Evolutionary conservation across 2,329 filamentous ascomycete species (phyloP).

Genomic region (Tetracladium maxilliforme): DNA sequence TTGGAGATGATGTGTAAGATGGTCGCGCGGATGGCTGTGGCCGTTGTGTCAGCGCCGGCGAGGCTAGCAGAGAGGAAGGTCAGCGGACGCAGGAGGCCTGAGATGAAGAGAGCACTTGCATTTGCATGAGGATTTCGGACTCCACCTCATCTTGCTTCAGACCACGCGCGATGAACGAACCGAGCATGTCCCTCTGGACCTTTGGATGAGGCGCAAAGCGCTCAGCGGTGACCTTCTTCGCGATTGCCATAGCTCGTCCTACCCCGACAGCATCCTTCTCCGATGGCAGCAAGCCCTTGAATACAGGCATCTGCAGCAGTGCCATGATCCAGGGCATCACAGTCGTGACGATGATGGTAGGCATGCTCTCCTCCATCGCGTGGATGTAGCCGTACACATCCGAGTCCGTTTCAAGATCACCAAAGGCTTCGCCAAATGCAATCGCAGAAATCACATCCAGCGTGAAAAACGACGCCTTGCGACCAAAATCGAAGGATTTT

Average conservation of each 20-base stretch:
- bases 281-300: slow-evolving; percentile 24
- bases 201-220: slow-evolving; percentile 26
- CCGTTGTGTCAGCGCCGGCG: slow-evolving; percentile 7
- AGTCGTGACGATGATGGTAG: slow-evolving; percentile 26
- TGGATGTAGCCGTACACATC: slow-evolving; percentile 32
- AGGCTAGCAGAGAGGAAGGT: too few species aligned
- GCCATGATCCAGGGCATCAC: slow-evolving; percentile 24
- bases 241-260: slow-evolving; percentile 27
- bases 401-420: slow-evolving; percentile 28
- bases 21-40: slow-evolving; percentile 10
- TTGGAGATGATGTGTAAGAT: slow-evolving; percentile 11
- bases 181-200: slow-evolving; percentile 34
- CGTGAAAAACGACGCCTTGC: slow-evolving; percentile 35
- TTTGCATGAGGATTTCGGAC: slow-evolving; percentile 9
- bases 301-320: slow-evolving; percentile 21
- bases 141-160: slow-evolving; percentile 6
- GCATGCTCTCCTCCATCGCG: slow-evolving; percentile 24
- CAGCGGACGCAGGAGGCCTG: too few species aligned
- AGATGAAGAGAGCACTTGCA: too few species aligned
- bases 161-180: slow-evolving; percentile 30
- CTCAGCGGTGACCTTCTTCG: slow-evolving; percentile 27
- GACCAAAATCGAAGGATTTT: slow-evolving; percentile 31
- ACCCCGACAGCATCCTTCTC: slow-evolving; percentile 21
- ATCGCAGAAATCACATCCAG: slow-evolving; percentile 39
- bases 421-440: slow-evolving; percentile 34